A percentile compares a stretch with the other conserved stretches of the same genome.
phyloP scores from a whole-genome alignment of 2,329 filamentous ascomycete genomes.

The Cladosporium sp. region DNA sequence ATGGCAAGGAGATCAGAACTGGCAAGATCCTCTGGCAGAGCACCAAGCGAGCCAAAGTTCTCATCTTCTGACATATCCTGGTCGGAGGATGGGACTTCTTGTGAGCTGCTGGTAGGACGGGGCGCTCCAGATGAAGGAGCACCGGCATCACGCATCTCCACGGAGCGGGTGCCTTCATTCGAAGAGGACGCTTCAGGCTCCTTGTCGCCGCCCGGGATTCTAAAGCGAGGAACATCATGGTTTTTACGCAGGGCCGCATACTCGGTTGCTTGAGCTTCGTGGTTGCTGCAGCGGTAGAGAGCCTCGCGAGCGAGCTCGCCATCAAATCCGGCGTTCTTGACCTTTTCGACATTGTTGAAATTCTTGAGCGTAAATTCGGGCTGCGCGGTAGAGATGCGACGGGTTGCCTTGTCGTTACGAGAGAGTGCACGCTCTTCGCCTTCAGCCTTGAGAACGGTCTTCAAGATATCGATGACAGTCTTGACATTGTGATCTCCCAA shows the following conservation, averaged over 20 bases:
- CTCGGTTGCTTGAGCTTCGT: conserved; percentile 56
- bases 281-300: conserved; percentile 75
- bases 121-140: conserved; percentile 13
- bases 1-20: conserved; percentile 23
- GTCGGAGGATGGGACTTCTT: conserved; percentile 8
- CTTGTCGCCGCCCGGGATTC: conserved; percentile 22
- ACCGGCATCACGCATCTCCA: conserved; percentile 38
- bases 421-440: conserved; percentile 64
- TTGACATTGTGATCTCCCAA: conserved; percentile 72
- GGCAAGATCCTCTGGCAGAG: conserved; percentile 21
- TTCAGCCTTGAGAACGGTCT: conserved; percentile 72
- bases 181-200: conserved; percentile 5
- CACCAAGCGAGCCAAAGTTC: conserved; percentile 21
- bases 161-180: conserved; percentile 23
- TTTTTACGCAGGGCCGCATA: conserved; percentile 59
- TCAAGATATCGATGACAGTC: conserved; percentile 77
- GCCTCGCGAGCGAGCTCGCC: conserved; percentile 70
- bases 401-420: conserved; percentile 56
- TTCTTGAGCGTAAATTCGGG: conserved; percentile 51
- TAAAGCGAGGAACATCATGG: conserved; percentile 24
- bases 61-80: conserved; percentile 16
- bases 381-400: conserved; percentile 41
- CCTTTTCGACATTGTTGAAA: conserved; percentile 38
- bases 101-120: not conserved
- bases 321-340: conserved; percentile 50